Evolutionary conservation across 1,284 basidiomycete species (phyloP).

Genomic region (Megacollybia platyphylla): DNA sequence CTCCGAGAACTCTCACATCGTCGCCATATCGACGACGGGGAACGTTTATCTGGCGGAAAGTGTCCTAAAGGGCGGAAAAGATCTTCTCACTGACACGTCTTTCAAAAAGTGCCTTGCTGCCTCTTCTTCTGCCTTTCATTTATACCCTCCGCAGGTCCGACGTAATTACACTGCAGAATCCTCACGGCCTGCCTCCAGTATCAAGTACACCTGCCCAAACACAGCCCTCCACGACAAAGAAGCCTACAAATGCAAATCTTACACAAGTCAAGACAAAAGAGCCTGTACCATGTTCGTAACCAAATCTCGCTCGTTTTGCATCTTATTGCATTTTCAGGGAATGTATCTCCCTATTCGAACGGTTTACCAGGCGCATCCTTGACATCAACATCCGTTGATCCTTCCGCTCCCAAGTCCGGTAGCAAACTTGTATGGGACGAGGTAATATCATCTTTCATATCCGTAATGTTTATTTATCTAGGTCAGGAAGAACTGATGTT

Average conservation of each 20-base stretch:
- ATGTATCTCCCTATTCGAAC: conserved; percentile 82
- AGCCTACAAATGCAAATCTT: conserved; percentile 18
- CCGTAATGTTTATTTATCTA: background rate
- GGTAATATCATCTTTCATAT: conserved; percentile 20
- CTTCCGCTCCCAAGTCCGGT: conserved; percentile 57
- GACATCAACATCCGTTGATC: conserved; percentile 85
- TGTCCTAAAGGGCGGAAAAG: conserved; percentile 68
- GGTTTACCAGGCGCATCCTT: conserved; percentile 88
- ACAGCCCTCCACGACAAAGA: conserved; percentile 16
- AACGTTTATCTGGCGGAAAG: conserved; percentile 89
- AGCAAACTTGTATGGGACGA: conserved; percentile 80
- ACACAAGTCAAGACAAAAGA: conserved; percentile 35
- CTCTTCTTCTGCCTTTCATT: conserved; percentile 3
- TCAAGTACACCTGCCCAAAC: conserved; percentile 25
- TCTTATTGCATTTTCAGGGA: conserved; percentile 40
- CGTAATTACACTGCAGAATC: conserved; percentile 86
- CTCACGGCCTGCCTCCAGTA: conserved; percentile 55
- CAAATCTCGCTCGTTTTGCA: background rate
- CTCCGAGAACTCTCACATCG: conserved; percentile 84
- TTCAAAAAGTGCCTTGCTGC: conserved; percentile 61
- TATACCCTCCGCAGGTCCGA: conserved; percentile 46
- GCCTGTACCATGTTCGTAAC: conserved; percentile 47
- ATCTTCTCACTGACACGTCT: conserved; percentile 75
- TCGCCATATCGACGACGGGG: conserved; percentile 81
- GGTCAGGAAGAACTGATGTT: conserved; percentile 83